Percentiles rank a stretch among this genome's conserved stretches.
These are phyloP conservation scores for Bathelium albidoporum DNA, from an alignment of 495 filamentous ascomycete genomes.

Conservation along the genomic window DNA sequence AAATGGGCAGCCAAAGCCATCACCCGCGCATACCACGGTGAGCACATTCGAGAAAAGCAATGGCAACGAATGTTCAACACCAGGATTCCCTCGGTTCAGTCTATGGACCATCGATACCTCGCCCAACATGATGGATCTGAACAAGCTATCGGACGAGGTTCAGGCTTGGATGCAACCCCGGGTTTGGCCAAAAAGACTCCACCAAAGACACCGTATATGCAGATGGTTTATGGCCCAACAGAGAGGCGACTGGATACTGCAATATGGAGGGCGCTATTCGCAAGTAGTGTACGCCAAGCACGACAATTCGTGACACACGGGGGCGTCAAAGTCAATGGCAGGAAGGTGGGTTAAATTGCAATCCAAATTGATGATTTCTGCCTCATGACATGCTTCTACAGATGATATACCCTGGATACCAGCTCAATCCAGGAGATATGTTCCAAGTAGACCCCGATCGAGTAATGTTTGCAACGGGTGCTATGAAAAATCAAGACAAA, in stretches of 20 bases:
- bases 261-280: slow-evolving; percentile 85
- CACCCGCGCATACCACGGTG: slow-evolving; percentile 83
- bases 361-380: background rate
- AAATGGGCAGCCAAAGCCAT: slow-evolving; percentile 85
- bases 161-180: slow-evolving; percentile 40
- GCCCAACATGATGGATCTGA: slow-evolving; percentile 71
- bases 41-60: slow-evolving; percentile 78
- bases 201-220: slow-evolving; percentile 65
- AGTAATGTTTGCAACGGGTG: slow-evolving; percentile 79
- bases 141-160: slow-evolving; percentile 69
- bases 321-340: slow-evolving; percentile 87
- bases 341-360: slow-evolving; percentile 53
- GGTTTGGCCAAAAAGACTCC: slow-evolving; percentile 13
- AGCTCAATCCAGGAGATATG: slow-evolving; percentile 94
- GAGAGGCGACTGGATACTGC: slow-evolving; percentile 87
- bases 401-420: slow-evolving; percentile 90
- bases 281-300: slow-evolving; percentile 87
- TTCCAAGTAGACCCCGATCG: slow-evolving; percentile 87
- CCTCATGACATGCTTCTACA: slow-evolving; percentile 26
- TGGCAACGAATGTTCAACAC: slow-evolving; percentile 88
- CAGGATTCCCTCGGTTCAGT: slow-evolving; percentile 63
- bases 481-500: slow-evolving; percentile 42
- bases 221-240: slow-evolving; percentile 84
- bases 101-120: slow-evolving; percentile 70
- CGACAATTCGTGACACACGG: slow-evolving; percentile 91